Percentiles rank a stretch among this genome's conserved stretches.
Evolutionary conservation across 2,329 filamentous ascomycete genomes (phyloP).

Genomic region (Neopestalotiopsis sp.): DNA sequence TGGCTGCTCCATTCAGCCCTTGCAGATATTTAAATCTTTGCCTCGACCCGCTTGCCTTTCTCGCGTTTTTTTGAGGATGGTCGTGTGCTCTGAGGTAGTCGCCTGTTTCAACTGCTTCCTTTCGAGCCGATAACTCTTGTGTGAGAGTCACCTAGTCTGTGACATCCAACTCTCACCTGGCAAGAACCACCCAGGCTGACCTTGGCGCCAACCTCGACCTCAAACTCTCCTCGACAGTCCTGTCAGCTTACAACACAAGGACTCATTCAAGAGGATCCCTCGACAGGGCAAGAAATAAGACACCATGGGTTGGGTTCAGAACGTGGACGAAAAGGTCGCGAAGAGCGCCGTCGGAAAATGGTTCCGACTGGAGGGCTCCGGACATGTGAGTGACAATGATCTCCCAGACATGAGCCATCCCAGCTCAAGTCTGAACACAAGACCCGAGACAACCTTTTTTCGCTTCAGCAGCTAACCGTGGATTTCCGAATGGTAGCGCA

Average conservation of each 20-base stretch:
- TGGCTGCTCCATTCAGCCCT: constrained; percentile 7
- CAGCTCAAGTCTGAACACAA: background rate
- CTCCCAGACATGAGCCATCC: constrained; percentile 26
- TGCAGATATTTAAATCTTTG: constrained; percentile 12
- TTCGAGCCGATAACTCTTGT: background rate
- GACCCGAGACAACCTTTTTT: constrained; percentile 1
- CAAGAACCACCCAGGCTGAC: background rate
- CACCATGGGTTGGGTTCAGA: constrained; percentile 55
- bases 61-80: background rate
- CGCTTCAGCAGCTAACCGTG: constrained; percentile 14
- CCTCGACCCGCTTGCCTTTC: background rate
- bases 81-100: background rate
- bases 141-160: background rate
- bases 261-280: background rate
- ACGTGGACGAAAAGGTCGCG: constrained; percentile 64
- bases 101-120: background rate
- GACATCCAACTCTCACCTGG: background rate
- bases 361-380: constrained; percentile 82
- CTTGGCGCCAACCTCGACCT: background rate
- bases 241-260: background rate
- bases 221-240: too few relatives aligned
- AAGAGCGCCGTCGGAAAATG: constrained; percentile 70
- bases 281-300: background rate
- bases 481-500: constrained; percentile 52
- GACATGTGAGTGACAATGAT: constrained; percentile 68